A percentile compares a stretch with the other conserved stretches of the same genome.
Conservation (phyloP, 139 green algal species). For the Micromonas commoda region DNA sequence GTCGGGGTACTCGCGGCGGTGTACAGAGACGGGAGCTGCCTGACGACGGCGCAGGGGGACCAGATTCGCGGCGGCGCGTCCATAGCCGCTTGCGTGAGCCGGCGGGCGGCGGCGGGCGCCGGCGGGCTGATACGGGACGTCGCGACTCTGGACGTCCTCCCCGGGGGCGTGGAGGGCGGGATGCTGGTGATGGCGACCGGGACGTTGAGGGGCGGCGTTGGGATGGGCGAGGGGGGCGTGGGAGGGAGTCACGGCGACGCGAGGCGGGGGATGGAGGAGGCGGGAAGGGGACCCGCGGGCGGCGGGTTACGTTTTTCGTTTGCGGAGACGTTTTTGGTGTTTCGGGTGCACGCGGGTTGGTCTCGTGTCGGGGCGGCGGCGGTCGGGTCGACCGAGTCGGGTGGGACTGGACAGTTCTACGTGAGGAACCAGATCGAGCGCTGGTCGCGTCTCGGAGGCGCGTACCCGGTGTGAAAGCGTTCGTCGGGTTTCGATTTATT, state of each 20-base stretch:
- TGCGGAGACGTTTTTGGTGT: neutral
- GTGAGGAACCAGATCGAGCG: neutral
- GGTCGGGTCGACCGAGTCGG: neutral
- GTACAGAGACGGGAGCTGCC: neutral
- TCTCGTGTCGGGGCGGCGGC: too few species aligned
- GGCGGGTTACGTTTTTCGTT: too few species aligned
- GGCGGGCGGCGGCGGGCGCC: too few species aligned
- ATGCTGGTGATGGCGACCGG: neutral
- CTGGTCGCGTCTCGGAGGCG: neutral
- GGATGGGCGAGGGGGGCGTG: too few species aligned
- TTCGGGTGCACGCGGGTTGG: neutral
- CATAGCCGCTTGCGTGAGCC: neutral
- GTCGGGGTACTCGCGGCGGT: neutral
- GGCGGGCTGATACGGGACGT: neutral
- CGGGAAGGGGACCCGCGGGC: too few species aligned
- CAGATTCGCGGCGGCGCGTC: neutral
- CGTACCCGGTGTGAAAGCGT: too few species aligned
- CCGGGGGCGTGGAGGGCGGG: neutral
- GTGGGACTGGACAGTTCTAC: neutral
- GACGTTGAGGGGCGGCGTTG: neutral
- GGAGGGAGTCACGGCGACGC: too few species aligned
- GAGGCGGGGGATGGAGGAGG: neutral
- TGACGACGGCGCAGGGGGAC: neutral
- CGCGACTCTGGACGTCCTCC: neutral
- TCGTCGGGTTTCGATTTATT: too few species aligned